Evolutionary conservation across 2,329 filamentous ascomycete genomes (phyloP), one percentile per base, ranked within the genome.

Genomic region (Camillea tinctor): DNA sequence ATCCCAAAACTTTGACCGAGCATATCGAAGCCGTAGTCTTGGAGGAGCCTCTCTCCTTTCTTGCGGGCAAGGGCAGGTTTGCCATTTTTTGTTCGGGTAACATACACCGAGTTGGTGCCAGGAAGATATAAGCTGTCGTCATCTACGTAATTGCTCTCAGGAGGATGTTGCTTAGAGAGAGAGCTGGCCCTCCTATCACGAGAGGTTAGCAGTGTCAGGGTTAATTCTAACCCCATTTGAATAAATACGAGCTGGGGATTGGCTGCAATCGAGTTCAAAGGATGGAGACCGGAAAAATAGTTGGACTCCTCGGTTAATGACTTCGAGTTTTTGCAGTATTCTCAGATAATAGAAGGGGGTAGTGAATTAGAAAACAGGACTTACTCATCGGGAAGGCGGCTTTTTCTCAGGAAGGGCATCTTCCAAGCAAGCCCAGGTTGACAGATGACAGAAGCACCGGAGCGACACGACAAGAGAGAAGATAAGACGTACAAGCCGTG

Each of bases 21-120:
- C 7, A 70, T 52, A 54, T 70, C 70, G 23, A 72, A 71, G 9
- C 67, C 71, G 22, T 58, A 60, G 49, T 70, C 65, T 60, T 65
- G 54, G 19, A 70, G 48, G 11, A 69, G 58, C 8, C 54, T 65
- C 3, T 60, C 58, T 22, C 55, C 49, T 56, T 69, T 72, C 55
- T 69, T 72, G 11, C 70, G 69, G 40, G 64, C 67, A 9, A 70
- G 49, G 11, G 68, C 71, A 17, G 66, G 67, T 19, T 64, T 69
- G 40, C 70, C 69, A 36, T 60, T 60, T 44, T 64, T 69, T 4
- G 65, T 68, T 17, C 54, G 68, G 15, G 69, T 70, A 44, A 71
- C 54, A 58, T 68, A 73, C 24, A 71, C 48, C 3, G 59, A 24
- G 19, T 52, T 58, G 11, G 55, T 54, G 44, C 59, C 54, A 55